phyloP scores from a whole-genome alignment of 148 eudicot species.

The Persicaria maculosa region DNA sequence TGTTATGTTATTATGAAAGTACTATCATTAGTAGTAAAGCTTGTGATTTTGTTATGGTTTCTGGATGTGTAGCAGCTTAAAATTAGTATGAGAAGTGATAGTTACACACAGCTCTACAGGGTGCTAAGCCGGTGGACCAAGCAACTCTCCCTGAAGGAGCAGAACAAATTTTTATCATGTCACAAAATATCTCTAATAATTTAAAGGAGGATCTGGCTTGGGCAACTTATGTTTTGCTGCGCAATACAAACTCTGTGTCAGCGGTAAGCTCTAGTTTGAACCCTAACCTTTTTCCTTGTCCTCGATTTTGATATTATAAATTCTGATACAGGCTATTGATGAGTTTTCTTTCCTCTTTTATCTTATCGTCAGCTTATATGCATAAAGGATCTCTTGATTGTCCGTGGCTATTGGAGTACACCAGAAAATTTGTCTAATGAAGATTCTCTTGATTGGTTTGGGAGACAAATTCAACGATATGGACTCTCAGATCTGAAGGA shows the following conservation, averaged over 20 bases:
- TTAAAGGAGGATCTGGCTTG: conserved; percentile 91
- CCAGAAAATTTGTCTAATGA: conserved; percentile 49
- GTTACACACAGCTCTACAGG: conserved; percentile 35
- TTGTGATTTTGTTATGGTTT: neutral
- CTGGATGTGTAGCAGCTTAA: neutral
- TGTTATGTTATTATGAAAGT: neutral
- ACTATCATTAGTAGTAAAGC: neutral
- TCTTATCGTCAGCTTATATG: conserved; percentile 54
- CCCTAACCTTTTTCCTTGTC: neutral
- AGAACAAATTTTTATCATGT: conserved; percentile 72
- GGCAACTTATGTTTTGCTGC: conserved; percentile 73
- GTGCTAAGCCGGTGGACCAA: conserved; percentile 47
- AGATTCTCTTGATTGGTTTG: conserved; percentile 52
- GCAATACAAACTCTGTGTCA: conserved; percentile 81
- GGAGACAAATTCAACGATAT: conserved; percentile 34
- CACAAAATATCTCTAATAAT: conserved; percentile 48
- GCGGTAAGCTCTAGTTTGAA: conserved; percentile 40
- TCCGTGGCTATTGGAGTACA: conserved; percentile 88
- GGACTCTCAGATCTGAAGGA: conserved; percentile 59
- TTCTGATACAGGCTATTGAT: neutral
- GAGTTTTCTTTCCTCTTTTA: conserved; percentile 7
- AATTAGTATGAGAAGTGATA: neutral
- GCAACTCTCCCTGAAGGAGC: conserved; percentile 51
- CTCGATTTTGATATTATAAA: neutral
- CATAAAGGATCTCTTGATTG: conserved; percentile 56